phyloP scores from a whole-genome alignment of 108 stramenopile species.

The Pseudonitzschia pungens region DNA sequence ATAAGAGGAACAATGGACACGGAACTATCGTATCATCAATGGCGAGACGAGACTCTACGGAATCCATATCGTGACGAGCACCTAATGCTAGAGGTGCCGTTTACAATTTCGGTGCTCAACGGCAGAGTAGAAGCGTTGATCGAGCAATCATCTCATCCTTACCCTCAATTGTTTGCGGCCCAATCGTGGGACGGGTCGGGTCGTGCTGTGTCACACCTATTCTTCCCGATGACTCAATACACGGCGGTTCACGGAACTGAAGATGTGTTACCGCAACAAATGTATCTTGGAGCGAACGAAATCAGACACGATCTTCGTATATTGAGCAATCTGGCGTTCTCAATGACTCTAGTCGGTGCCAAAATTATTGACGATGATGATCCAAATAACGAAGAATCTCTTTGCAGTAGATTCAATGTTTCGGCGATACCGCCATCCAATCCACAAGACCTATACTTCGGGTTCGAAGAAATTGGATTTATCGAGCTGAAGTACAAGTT shows the following conservation, averaged over 20 bases:
- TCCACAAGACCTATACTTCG: neutral
- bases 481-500: conserved; percentile 39
- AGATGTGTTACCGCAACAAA: conserved; percentile 18
- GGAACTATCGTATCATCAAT: conserved; percentile 22
- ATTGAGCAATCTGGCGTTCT: conserved; percentile 16
- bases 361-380: conserved; percentile 33
- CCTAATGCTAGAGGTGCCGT: conserved; percentile 41
- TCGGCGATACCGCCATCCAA: conserved; percentile 13
- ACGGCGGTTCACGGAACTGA: conserved; percentile 18
- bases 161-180: conserved; percentile 27
- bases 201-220: conserved; percentile 25
- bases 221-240: conserved; percentile 31
- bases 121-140: conserved; percentile 35
- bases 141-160: conserved; percentile 36
- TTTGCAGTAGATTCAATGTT: conserved; percentile 41
- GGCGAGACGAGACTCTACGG: conserved; percentile 21
- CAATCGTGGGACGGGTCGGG: conserved; percentile 26
- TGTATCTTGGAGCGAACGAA: conserved; percentile 27
- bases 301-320: conserved; percentile 38
- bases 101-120: conserved; percentile 25
- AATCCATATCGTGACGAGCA: conserved; percentile 26
- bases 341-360: conserved; percentile 11
- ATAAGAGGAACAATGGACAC: conserved; percentile 36
- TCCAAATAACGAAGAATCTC: conserved; percentile 9
- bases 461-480: conserved; percentile 33